Evolutionary conservation across 805 yeast genomes (phyloP), one percentile per base, ranked within the genome.

Genomic region (Candida vartiovaarae): DNA sequence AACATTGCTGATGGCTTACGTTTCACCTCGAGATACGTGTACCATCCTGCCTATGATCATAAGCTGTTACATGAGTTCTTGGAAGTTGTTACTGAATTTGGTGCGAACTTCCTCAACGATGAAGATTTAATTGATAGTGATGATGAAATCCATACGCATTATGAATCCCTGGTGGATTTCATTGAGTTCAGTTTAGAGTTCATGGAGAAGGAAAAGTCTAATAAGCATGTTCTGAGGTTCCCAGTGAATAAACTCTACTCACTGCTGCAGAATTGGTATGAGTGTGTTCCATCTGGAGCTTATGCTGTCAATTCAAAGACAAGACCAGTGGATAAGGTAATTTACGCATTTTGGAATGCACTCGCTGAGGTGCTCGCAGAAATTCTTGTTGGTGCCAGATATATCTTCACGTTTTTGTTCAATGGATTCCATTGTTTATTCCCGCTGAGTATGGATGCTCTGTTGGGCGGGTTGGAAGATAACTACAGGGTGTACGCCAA

Each of bases 31-130:
- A 49, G 47, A 30, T 45, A 40, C 6, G 44, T 55, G 3, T 50
- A 54, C 45, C 38, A 47, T 20, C 61, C 62, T 15, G 46, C 42
- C 3, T 57, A 57, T 40, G 36, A 49, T 26, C 42, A 52, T 7
- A 34, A 41, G 8, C 41, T 51, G 4, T 32, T 57, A 3, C 34
- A 41, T 27, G 62, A 56, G 40, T 47, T 53, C 31, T 27, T 37
- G 7, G 53, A 50, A 2, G 42, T 52, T 6, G 39, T 49, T 1
- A 32, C 42, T 5, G 48, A 50, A 10, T 56, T 56, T 45, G 60
- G 56, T 7, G 43, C 33, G 0, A 26, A 35, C 3, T 52, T 47
- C 36, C 32, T 52, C 11, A 9, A 36, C 5, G 34, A 44, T 9
- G 47, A 42, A 23, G 43, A 46, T 24, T 6, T 25, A 4, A 36